These are phyloP conservation scores for Neurospora sp. DNA, from an alignment of 495 filamentous ascomycete genomes.

Conservation along the genomic window DNA sequence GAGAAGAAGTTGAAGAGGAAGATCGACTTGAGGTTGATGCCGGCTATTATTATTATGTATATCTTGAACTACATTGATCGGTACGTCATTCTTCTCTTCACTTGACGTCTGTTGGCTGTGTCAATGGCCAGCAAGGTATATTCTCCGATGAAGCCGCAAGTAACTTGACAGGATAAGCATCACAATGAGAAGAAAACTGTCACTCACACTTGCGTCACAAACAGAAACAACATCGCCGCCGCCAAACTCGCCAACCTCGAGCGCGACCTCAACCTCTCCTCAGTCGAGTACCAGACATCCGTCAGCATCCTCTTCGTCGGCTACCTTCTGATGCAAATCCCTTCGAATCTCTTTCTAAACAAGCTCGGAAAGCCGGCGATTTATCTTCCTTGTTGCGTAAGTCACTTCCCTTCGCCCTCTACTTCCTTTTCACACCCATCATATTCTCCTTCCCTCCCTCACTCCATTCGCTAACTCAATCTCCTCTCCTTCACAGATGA, in stretches of 20 bases:
- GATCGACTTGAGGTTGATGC: constrained; percentile 54
- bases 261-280: constrained; percentile 34
- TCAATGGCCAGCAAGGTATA: not conserved
- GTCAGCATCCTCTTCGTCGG: constrained; percentile 67
- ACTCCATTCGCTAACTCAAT: constrained; percentile 25
- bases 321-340: constrained; percentile 50
- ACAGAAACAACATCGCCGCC: constrained; percentile 43
- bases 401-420: not conserved
- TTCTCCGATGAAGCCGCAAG: not conserved
- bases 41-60: constrained; percentile 47
- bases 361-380: constrained; percentile 49
- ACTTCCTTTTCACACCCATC: no score
- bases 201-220: not conserved
- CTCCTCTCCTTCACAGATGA: constrained; percentile 38
- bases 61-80: constrained; percentile 77
- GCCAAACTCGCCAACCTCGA: constrained; percentile 41
- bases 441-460: not conserved
- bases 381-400: constrained; percentile 50
- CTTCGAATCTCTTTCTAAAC: constrained; percentile 52
- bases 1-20: constrained; percentile 49
- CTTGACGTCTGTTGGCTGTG: not conserved
- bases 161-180: not conserved
- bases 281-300: constrained; percentile 46
- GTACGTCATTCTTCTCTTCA: constrained; percentile 6
- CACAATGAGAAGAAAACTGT: not conserved